Conservation (phyloP, 2,329 filamentous ascomycete genomes). For the Hypoxylon sp. region DNA sequence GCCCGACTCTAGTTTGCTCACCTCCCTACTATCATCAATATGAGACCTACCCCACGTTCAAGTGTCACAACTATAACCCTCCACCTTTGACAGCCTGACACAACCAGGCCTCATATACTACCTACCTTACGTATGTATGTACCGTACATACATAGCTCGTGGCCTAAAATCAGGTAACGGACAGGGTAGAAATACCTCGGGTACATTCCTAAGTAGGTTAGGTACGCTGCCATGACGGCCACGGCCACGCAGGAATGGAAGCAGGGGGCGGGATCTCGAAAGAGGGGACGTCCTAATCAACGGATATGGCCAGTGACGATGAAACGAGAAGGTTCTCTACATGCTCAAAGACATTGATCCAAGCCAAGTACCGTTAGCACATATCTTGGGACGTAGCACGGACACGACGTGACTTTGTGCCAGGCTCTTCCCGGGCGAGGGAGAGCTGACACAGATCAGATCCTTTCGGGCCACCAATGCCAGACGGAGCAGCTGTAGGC, state of each 20-base stretch:
- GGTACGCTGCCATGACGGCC: background rate
- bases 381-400: conserved; percentile 2
- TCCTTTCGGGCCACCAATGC: conserved; percentile 27
- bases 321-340: background rate
- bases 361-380: conserved; percentile 5
- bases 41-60: background rate
- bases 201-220: too few relatives aligned
- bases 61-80: background rate
- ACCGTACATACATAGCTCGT: too few relatives aligned
- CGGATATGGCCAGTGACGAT: conserved; percentile 6
- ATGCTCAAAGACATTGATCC: conserved; percentile 3
- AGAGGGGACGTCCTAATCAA: background rate
- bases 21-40: too few relatives aligned
- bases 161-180: too few relatives aligned
- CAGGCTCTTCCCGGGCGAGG: conserved; percentile 29
- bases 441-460: conserved; percentile 35
- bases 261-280: conserved; percentile 5
- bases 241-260: conserved; percentile 1
- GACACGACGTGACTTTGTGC: conserved; percentile 14
- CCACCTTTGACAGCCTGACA: background rate
- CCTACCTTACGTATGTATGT: too few relatives aligned
- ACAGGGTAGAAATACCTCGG: too few relatives aligned
- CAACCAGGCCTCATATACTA: too few relatives aligned
- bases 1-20: background rate
- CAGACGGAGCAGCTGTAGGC: conserved; percentile 23